phyloP scores from a whole-genome alignment of 805 yeast species.

The Phaffomyces opuntiae region DNA sequence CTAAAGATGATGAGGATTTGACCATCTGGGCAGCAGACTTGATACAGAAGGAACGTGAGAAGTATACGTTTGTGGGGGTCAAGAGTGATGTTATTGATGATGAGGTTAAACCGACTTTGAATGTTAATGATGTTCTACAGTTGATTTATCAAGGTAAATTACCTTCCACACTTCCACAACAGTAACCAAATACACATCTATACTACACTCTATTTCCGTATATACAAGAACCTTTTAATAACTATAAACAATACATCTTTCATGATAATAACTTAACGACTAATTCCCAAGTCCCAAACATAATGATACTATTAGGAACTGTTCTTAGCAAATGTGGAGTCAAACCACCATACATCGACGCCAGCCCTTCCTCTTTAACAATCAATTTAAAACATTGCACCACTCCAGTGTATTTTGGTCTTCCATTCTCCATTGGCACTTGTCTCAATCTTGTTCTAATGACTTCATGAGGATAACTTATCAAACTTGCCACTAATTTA shows the following conservation, averaged over 20 bases:
- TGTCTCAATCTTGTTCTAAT: constrained; percentile 93
- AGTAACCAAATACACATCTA: not conserved
- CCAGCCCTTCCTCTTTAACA: constrained; percentile 88
- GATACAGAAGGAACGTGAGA: constrained; percentile 46
- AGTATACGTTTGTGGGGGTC: constrained; percentile 58
- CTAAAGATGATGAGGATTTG: constrained; percentile 52
- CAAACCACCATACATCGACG: constrained; percentile 92
- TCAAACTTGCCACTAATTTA: constrained; percentile 82
- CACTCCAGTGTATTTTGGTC: constrained; percentile 83
- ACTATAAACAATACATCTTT: constrained; percentile 1
- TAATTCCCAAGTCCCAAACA: constrained; percentile 99
- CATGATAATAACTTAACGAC: constrained; percentile 50
- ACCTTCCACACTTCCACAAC: constrained; percentile 3
- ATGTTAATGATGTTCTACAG: constrained; percentile 28
- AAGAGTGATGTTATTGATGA: constrained; percentile 38
- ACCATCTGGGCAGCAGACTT: constrained; percentile 60
- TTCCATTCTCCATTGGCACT: constrained; percentile 77
- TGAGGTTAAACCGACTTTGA: not conserved
- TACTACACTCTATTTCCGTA: no score
- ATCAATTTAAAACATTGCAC: constrained; percentile 80
- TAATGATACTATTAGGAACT: constrained; percentile 94
- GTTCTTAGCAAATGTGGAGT: constrained; percentile 96
- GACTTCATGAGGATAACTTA: constrained; percentile 97
- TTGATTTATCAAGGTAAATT: constrained; percentile 40
- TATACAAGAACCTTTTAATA: not conserved